Evolutionary conservation across 805 yeast genomes (phyloP).

Genomic region (Lipomyces sp.): DNA sequence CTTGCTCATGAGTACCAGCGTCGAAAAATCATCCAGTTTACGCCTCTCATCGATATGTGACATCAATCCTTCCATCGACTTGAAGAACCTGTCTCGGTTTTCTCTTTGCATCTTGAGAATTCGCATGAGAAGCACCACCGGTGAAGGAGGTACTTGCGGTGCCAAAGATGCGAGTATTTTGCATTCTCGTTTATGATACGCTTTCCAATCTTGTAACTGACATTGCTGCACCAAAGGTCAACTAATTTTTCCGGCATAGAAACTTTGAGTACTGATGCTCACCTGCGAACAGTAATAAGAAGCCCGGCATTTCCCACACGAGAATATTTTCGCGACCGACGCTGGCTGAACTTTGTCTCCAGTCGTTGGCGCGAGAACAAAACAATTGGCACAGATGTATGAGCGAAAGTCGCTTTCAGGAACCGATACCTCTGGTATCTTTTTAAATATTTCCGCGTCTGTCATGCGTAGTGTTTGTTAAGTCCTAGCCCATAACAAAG

Average conservation of each 20-base stretch:
- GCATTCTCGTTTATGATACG: constrained; percentile 22
- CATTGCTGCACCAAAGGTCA: constrained; percentile 13
- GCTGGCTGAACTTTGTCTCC: constrained; percentile 13
- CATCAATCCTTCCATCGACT: neutral
- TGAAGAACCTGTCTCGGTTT: neutral
- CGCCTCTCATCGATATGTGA: constrained; percentile 10
- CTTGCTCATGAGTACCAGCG: constrained; percentile 16
- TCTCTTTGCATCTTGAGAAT: constrained; percentile 8
- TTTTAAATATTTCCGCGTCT: neutral
- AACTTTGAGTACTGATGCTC: neutral
- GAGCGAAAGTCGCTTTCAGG: constrained; percentile 11
- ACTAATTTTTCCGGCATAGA: neutral
- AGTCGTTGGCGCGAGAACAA: constrained; percentile 1
- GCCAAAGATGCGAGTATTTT: neutral
- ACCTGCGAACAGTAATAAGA: constrained; percentile 26
- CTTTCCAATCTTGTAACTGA: constrained; percentile 18
- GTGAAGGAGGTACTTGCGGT: constrained; percentile 17
- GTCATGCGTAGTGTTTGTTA: neutral
- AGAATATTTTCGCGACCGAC: constrained; percentile 6
- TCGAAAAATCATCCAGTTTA: constrained; percentile 8
- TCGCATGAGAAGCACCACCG: constrained; percentile 15
- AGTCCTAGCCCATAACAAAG: neutral
- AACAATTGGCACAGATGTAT: constrained; percentile 20
- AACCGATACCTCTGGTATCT: constrained; percentile 11
- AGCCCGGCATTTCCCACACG: constrained; percentile 16